Conservation (phyloP, 768 basidiomycete species). For the Dentipellis sp. region DNA sequence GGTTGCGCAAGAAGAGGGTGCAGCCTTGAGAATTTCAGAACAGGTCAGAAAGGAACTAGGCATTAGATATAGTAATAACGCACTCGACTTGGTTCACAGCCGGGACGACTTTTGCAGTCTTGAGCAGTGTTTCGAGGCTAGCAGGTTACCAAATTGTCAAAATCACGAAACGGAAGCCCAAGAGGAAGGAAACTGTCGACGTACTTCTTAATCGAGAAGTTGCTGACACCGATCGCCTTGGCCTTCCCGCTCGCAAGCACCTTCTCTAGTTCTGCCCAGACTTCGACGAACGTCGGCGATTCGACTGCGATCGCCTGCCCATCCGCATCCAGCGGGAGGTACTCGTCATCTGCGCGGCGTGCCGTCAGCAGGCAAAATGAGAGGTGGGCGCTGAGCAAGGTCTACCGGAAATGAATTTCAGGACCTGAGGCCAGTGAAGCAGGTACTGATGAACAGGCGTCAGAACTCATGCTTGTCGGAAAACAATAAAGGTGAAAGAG, state of each 20-base stretch:
- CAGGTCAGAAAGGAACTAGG: too few relatives aligned
- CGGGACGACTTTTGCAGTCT: slow-evolving; percentile 56
- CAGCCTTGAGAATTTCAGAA: too few relatives aligned
- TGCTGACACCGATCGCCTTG: slow-evolving; percentile 62
- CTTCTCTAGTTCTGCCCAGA: not conserved
- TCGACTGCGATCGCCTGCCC: not conserved
- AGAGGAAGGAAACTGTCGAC: not conserved
- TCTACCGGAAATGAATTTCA: not conserved
- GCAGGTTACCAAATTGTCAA: too few relatives aligned
- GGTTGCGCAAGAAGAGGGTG: slow-evolving; percentile 72
- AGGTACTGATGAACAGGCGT: not conserved
- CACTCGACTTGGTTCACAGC: slow-evolving; percentile 51
- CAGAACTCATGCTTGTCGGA: too few relatives aligned
- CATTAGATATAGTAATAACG: too few relatives aligned
- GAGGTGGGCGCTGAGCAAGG: not conserved
- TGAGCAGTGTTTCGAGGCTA: slow-evolving; percentile 54
- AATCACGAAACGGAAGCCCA: too few relatives aligned
- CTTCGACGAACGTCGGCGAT: not conserved
- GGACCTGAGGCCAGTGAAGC: not conserved
- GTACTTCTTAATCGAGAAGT: slow-evolving; percentile 54
- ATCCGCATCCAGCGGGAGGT: not conserved
- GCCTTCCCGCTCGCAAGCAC: slow-evolving; percentile 43
- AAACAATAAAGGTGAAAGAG: too few relatives aligned
- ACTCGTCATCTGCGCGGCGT: not conserved
- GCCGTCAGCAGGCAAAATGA: not conserved